phyloP scores from a whole-genome alignment of 108 stramenopile species.

The Nitzschia inconspicua region DNA sequence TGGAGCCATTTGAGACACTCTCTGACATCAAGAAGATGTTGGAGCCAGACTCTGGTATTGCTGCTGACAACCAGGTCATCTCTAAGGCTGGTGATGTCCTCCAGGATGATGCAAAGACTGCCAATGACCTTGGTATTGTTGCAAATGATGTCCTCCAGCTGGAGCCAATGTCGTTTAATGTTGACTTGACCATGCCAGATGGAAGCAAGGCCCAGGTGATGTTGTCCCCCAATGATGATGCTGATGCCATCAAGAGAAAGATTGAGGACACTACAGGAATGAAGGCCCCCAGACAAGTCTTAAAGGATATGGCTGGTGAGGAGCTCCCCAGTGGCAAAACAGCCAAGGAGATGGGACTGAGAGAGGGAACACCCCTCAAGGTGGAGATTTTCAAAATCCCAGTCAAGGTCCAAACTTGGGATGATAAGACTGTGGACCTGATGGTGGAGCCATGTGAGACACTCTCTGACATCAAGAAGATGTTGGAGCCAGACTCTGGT shows the following conservation, averaged over 20 bases:
- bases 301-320: constrained; percentile 17
- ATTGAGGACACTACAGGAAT: constrained; percentile 14
- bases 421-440: constrained; percentile 7
- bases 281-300: constrained; percentile 7
- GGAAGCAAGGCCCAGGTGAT: constrained; percentile 10
- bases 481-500: constrained; percentile 13
- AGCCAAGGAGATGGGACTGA: constrained; percentile 2
- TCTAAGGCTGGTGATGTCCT: constrained; percentile 1
- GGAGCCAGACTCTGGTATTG: constrained; percentile 19
- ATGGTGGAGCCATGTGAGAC: constrained; percentile 9
- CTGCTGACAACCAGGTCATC: constrained; percentile 11
- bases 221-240: constrained; percentile 9
- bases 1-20: constrained; percentile 11
- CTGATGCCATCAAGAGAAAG: constrained; percentile 12
- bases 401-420: constrained; percentile 3
- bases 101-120: constrained; percentile 1
- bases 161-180: constrained; percentile 11
- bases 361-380: constrained; percentile 5
- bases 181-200: constrained; percentile 20
- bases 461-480: background rate
- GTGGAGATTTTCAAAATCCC: constrained; percentile 18
- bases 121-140: constrained; percentile 7
- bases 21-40: constrained; percentile 16
- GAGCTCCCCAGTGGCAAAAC: constrained; percentile 5
- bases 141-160: constrained; percentile 8